Evolutionary conservation across 768 basidiomycete genomes (phyloP), one percentile per base, ranked within the genome.

Genomic region (Pisolithus orientalis): DNA sequence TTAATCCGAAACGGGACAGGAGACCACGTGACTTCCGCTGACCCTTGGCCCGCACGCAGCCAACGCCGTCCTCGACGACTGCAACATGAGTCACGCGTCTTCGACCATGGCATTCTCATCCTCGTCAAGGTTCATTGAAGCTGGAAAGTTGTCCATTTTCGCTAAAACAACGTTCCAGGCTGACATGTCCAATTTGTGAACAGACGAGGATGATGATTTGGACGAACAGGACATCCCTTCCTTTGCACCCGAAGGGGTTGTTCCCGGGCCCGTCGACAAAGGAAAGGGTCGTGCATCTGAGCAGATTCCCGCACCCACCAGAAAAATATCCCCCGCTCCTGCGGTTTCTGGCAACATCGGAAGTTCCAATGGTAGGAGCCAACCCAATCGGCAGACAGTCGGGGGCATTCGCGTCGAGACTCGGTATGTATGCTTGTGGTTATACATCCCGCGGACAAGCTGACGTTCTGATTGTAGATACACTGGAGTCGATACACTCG

Each of bases 331-430:
- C 13, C 49, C 67, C 13, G 67, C 68, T 39, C 70, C 75, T 24
- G 64, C 60, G 1, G 62, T 90, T 14, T 85, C 87, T 0, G 90
- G 90, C 29, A 87, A 83, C 57, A 90, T 92, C 61, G 81, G 83
- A 11, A 82, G 77, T 54, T 68, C 77, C 9, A 65, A 71, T 39
- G 72, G 65, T 32, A 62, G 72, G 2, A 62, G 72, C 17, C 72
- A 72, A 28, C 57, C 82, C 13, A 65, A 78, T 31, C 76, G 87
- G 51, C 79, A 82, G 61, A 87, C 76, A 3, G 74, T 94, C 10
- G 93, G 90, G n/a, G 93, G 92, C 21, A 77, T 96, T 45, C 83
- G 80, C 59, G 84, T 93, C 2, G 94, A 98, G 71, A 90, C 90
- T 47, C 82, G 94, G 90, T 90, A 66, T 43, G 79, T 90, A 66